Conservation (phyloP, 169 alveolate species). For the Babesia sp. region DNA sequence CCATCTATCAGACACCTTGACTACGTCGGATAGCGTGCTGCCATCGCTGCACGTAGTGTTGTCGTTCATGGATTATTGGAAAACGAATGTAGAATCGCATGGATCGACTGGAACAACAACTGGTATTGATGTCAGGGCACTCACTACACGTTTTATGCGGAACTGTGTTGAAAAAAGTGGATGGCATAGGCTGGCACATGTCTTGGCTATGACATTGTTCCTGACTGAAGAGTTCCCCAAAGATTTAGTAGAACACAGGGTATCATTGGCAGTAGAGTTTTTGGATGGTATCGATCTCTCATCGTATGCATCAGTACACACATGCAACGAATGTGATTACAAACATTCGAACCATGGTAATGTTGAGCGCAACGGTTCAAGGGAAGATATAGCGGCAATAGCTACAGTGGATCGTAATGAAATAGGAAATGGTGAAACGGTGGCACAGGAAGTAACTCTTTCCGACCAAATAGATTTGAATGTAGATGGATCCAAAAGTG, state of each 20-base stretch:
- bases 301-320: not conserved
- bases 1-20: not conserved
- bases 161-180: not conserved
- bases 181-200: constrained; percentile 18
- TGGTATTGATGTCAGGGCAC: not conserved
- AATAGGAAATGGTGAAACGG: not conserved
- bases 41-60: constrained; percentile 4
- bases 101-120: not conserved
- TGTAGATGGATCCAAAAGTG: too few species aligned
- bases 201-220: constrained; percentile 14
- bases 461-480: too few species aligned
- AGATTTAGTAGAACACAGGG: not conserved
- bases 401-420: not conserved
- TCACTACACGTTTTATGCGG: constrained; percentile 5
- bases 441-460: too few species aligned
- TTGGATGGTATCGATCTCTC: not conserved
- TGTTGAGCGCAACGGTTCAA: not conserved
- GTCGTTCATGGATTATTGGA: constrained; percentile 12
- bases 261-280: not conserved
- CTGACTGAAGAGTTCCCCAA: constrained; percentile 4
- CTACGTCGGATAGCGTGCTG: not conserved
- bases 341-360: not conserved
- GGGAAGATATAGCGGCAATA: too few species aligned
- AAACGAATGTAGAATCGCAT: not conserved
- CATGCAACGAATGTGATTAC: not conserved